These are phyloP conservation scores for Fusarium sp. DNA, from an alignment of 2,329 filamentous ascomycete species.

Conservation along the genomic window DNA sequence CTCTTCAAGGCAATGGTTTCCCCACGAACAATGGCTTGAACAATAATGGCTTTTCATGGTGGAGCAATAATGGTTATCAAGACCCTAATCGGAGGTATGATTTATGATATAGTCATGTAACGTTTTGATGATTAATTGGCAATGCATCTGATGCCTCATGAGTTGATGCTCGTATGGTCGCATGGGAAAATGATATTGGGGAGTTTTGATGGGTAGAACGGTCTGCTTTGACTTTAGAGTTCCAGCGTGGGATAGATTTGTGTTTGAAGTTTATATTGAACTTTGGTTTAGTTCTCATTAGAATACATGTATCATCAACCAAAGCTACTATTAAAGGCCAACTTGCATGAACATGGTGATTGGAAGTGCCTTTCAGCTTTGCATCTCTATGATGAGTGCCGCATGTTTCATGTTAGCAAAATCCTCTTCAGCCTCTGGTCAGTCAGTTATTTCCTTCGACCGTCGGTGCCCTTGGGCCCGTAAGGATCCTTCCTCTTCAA, in stretches of 20 bases:
- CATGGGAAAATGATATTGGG: neutral
- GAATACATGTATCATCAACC: neutral
- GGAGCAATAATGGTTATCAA: neutral
- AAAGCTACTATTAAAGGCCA: neutral
- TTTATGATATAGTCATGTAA: neutral
- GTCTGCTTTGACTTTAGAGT: conserved; percentile 1
- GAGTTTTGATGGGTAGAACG: conserved; percentile 1
- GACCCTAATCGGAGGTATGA: neutral
- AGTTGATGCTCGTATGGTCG: neutral
- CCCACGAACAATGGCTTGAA: neutral
- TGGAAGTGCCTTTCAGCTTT: neutral
- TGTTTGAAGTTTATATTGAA: neutral
- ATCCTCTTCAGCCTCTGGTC: neutral
- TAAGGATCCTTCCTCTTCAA: too few relatives aligned
- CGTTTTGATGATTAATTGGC: conserved; percentile 1
- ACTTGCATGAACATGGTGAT: neutral
- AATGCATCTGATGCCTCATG: conserved; percentile 4
- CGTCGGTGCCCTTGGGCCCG: too few relatives aligned
- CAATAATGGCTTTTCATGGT: neutral
- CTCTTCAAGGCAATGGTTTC: neutral
- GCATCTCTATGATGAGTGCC: neutral
- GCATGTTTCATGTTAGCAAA: neutral
- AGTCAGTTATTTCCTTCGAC: neutral
- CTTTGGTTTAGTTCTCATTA: neutral
- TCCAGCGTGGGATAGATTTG: conserved; percentile 2